Conservation (phyloP, 2,329 filamentous ascomycete species). For the Epicoccum nigrum region DNA sequence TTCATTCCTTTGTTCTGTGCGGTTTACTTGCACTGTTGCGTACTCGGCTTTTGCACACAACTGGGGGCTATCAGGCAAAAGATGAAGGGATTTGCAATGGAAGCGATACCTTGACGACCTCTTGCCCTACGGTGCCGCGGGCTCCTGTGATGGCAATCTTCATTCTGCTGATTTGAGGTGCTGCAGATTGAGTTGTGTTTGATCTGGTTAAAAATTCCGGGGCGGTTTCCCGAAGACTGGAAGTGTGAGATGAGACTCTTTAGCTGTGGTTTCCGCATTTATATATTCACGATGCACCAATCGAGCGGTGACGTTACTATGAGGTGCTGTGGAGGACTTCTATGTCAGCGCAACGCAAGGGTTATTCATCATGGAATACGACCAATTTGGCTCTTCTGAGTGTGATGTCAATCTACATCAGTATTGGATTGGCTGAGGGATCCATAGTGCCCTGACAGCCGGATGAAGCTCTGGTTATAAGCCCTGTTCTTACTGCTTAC, state of each 20-base stretch:
- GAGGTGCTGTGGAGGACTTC: constrained; percentile 4
- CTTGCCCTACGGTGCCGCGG: constrained; percentile 16
- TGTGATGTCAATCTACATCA: constrained; percentile 8
- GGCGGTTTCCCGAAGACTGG: not conserved
- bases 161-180: constrained; percentile 1
- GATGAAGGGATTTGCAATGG: too few relatives aligned
- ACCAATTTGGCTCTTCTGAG: not conserved
- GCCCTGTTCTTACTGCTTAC: not conserved
- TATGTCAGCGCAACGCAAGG: constrained; percentile 11
- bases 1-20: constrained; percentile 38
- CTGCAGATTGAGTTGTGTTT: not conserved
- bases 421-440: not conserved
- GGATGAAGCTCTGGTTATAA: not conserved
- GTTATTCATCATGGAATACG: not conserved
- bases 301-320: constrained; percentile 14
- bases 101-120: constrained; percentile 33
- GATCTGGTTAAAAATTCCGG: not conserved
- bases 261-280: constrained; percentile 4
- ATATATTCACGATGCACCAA: constrained; percentile 1
- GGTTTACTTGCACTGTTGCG: constrained; percentile 45
- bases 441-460: not conserved
- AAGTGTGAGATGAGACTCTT: not conserved
- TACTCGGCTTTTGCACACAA: constrained; percentile 41
- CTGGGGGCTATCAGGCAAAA: too few relatives aligned
- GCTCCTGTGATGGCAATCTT: constrained; percentile 26